Conservation (phyloP, 257 asterid genomes). For the Knoxia roxburghii region DNA sequence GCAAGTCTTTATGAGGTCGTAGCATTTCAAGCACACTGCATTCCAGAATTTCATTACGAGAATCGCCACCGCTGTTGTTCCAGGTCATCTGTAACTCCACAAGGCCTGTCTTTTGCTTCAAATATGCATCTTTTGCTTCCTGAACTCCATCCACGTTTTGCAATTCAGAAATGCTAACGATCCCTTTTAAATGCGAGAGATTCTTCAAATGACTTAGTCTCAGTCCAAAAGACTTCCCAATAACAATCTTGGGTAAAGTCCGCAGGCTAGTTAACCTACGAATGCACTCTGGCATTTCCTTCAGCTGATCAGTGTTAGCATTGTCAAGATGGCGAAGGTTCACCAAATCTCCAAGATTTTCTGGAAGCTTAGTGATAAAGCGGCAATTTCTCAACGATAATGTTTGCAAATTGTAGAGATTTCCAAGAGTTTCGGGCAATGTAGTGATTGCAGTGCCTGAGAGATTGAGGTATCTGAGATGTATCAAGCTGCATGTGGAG, state of each 20-base stretch:
- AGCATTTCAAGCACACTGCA: slow-evolving; percentile 45
- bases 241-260: slow-evolving; percentile 49
- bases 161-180: slow-evolving; percentile 46
- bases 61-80: slow-evolving; percentile 33
- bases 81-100: slow-evolving; percentile 50
- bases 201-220: slow-evolving; percentile 39
- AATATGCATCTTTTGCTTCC: slow-evolving; percentile 50
- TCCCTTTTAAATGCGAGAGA: slow-evolving; percentile 41
- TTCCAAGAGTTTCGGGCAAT: slow-evolving; percentile 18
- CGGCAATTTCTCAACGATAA: slow-evolving; percentile 50
- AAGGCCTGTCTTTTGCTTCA: slow-evolving; percentile 34
- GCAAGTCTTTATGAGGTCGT: slow-evolving; percentile 45
- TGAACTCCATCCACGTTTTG: slow-evolving; percentile 47
- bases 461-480: slow-evolving; percentile 17
- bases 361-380: slow-evolving; percentile 44
- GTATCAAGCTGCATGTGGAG: slow-evolving; percentile 23
- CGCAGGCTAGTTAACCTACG: slow-evolving; percentile 40
- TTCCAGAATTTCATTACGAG: slow-evolving; percentile 24
- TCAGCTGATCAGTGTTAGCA: slow-evolving; percentile 48
- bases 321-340: slow-evolving; percentile 58
- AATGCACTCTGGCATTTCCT: slow-evolving; percentile 47
- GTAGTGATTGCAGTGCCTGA: slow-evolving; percentile 7
- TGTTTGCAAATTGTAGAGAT: slow-evolving; percentile 33
- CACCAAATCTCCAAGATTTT: slow-evolving; percentile 40
- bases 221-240: slow-evolving; percentile 42